These are phyloP conservation scores for Fragosphaeria purpurea DNA, from an alignment of 2,329 filamentous ascomycete genomes.

Conservation along the genomic window DNA sequence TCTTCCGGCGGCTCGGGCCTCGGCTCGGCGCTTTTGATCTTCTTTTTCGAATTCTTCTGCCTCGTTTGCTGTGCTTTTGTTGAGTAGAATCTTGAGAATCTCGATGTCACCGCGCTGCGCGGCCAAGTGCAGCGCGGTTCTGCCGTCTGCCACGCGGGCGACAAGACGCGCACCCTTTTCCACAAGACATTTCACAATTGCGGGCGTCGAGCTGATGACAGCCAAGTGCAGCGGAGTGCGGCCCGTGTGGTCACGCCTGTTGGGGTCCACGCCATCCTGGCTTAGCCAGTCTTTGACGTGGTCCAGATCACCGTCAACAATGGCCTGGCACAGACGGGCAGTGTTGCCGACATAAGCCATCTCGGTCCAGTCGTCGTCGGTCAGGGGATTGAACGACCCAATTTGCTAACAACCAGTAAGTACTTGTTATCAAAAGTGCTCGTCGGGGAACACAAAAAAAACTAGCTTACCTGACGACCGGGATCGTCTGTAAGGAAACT, in stretches of 20 bases:
- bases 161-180: slow-evolving; percentile 63
- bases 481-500: slow-evolving; percentile 72
- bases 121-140: slow-evolving; percentile 74
- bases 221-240: slow-evolving; percentile 72
- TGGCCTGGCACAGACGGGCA: slow-evolving; percentile 66
- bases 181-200: slow-evolving; percentile 62
- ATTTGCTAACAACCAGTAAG: slow-evolving; percentile 28
- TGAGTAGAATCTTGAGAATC: slow-evolving; percentile 63
- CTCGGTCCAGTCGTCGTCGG: slow-evolving; percentile 76
- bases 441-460: too few relatives aligned
- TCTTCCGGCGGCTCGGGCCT: slow-evolving; percentile 1
- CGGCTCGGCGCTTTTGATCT: slow-evolving; percentile 30
- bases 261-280: slow-evolving; percentile 59
- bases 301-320: slow-evolving; percentile 62
- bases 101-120: slow-evolving; percentile 57
- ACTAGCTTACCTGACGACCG: slow-evolving; percentile 49
- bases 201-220: slow-evolving; percentile 54
- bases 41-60: slow-evolving; percentile 52
- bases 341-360: slow-evolving; percentile 85
- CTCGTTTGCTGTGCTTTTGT: slow-evolving; percentile 66
- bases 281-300: slow-evolving; percentile 60
- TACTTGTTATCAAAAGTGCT: neutral
- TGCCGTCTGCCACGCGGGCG: slow-evolving; percentile 66
- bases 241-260: slow-evolving; percentile 68
- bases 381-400: slow-evolving; percentile 68